Conservation (phyloP, 2,329 filamentous ascomycete genomes). For the Onygenales sp. region DNA sequence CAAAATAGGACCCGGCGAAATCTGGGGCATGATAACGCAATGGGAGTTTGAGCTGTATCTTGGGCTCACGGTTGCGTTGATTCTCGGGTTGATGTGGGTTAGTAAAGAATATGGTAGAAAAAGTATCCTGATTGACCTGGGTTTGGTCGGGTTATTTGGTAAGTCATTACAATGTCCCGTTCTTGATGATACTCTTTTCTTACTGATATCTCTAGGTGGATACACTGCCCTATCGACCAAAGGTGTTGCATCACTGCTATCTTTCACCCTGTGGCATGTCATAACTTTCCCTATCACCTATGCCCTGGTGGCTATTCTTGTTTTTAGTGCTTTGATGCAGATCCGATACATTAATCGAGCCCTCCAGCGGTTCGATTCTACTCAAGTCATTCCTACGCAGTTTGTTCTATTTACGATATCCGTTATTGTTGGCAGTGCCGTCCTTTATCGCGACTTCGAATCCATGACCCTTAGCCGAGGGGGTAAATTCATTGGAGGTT, state of each 20-base stretch:
- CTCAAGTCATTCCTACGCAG: conserved; percentile 94
- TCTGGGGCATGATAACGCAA: conserved; percentile 79
- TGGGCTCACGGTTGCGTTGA: conserved; percentile 63
- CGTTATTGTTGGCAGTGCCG: conserved; percentile 86
- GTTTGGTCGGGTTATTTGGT: conserved; percentile 90
- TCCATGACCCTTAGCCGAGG: conserved; percentile 64
- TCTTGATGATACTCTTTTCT: conserved; percentile 7
- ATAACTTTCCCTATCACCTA: conserved; percentile 92
- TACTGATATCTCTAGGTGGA: conserved; percentile 48
- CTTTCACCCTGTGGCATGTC: conserved; percentile 77
- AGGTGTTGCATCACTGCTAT: conserved; percentile 88
- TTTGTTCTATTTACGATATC: conserved; percentile 95
- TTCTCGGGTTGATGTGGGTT: conserved; percentile 66
- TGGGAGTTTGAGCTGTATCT: conserved; percentile 89
- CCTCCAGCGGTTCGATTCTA: conserved; percentile 89
- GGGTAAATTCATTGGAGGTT: conserved; percentile 80
- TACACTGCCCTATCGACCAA: conserved; percentile 97
- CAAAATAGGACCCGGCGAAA: conserved; percentile 80
- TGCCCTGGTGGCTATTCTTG: conserved; percentile 65
- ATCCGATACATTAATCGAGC: conserved; percentile 91
- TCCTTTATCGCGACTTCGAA: conserved; percentile 92
- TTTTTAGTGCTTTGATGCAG: conserved; percentile 85
- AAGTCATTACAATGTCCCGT: conserved; percentile 26
- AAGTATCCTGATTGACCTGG: conserved; percentile 84
- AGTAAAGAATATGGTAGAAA: conserved; percentile 76